These are phyloP conservation scores for Ensete glaucum DNA, from an alignment of 176 grass and related monocot genomes.

Conservation along the genomic window DNA sequence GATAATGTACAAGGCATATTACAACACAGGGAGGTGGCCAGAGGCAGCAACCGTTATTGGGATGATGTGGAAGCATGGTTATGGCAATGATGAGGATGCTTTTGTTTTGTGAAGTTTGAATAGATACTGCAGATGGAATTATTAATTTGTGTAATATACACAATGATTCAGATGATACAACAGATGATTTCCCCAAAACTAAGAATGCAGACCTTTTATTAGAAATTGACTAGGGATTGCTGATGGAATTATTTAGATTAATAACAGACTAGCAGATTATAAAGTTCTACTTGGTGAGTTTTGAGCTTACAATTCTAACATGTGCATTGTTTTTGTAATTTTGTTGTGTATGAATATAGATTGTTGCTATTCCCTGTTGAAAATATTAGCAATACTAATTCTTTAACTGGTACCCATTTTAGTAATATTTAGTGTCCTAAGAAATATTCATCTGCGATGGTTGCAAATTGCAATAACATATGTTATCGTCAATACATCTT, in stretches of 20 bases:
- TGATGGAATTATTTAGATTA: neutral
- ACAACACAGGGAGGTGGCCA: constrained; percentile 26
- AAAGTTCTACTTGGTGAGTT: neutral
- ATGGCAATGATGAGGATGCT: constrained; percentile 11
- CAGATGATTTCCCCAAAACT: neutral
- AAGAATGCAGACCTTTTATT: neutral
- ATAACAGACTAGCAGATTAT: neutral
- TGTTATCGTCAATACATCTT: neutral
- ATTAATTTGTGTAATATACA: neutral
- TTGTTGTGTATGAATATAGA: neutral
- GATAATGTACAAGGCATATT: constrained; percentile 82
- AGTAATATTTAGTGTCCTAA: neutral
- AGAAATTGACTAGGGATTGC: neutral
- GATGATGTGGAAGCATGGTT: constrained; percentile 79
- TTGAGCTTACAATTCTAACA: neutral
- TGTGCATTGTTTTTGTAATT: no score
- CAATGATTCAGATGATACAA: neutral
- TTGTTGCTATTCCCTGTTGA: neutral
- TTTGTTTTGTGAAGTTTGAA: constrained; percentile 37
- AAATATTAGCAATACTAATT: neutral
- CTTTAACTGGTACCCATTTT: neutral
- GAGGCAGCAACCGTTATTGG: constrained; percentile 56
- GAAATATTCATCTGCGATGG: neutral
- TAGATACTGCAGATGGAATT: neutral
- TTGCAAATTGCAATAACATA: neutral